phyloP scores from a whole-genome alignment of 768 basidiomycete species.

The Obba rivulosa region DNA sequence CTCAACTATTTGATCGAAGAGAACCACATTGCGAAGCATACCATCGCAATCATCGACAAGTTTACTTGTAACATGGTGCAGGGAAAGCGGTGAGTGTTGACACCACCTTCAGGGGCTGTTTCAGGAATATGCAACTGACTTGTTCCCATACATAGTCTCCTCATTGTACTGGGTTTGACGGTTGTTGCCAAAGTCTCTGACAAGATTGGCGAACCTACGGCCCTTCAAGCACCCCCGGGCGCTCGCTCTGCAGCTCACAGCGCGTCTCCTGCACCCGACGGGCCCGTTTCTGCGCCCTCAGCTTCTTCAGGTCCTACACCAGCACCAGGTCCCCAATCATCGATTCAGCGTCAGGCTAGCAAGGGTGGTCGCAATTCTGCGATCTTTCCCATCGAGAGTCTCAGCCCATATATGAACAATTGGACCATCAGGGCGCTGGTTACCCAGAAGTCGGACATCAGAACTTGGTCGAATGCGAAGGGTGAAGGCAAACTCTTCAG shows the following conservation, averaged over 20 bases:
- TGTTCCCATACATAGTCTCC: slow-evolving; percentile 43
- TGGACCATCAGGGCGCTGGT: slow-evolving; percentile 98
- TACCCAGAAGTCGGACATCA: slow-evolving; percentile 83
- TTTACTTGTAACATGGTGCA: slow-evolving; percentile 82
- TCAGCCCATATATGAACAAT: slow-evolving; percentile 96
- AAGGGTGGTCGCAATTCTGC: slow-evolving; percentile 23
- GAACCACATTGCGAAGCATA: slow-evolving; percentile 56
- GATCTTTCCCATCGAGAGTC: slow-evolving; percentile 83
- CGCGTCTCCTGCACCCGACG: slow-evolving; percentile 17
- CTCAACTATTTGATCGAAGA: slow-evolving; percentile 71
- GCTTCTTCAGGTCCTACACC: slow-evolving; percentile 20
- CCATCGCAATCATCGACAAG: slow-evolving; percentile 64
- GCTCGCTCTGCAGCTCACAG: slow-evolving; percentile 1
- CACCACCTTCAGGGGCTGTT: background rate
- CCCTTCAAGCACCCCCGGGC: slow-evolving; percentile 21
- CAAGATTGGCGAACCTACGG: slow-evolving; percentile 69
- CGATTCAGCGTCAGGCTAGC: slow-evolving; percentile 2
- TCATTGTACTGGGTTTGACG: slow-evolving; percentile 71
- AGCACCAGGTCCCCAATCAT: slow-evolving; percentile 1
- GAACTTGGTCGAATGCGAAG: slow-evolving; percentile 79
- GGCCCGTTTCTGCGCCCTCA: slow-evolving; percentile 27
- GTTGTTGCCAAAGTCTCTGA: slow-evolving; percentile 46
- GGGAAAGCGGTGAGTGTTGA: slow-evolving; percentile 63
- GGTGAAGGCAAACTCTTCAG: slow-evolving; percentile 96
- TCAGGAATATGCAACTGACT: slow-evolving; percentile 1